A percentile compares a stretch with the other conserved stretches of the same genome.
phyloP scores from a whole-genome alignment of 257 asterid genomes.

The Ligustrum vulgare region DNA sequence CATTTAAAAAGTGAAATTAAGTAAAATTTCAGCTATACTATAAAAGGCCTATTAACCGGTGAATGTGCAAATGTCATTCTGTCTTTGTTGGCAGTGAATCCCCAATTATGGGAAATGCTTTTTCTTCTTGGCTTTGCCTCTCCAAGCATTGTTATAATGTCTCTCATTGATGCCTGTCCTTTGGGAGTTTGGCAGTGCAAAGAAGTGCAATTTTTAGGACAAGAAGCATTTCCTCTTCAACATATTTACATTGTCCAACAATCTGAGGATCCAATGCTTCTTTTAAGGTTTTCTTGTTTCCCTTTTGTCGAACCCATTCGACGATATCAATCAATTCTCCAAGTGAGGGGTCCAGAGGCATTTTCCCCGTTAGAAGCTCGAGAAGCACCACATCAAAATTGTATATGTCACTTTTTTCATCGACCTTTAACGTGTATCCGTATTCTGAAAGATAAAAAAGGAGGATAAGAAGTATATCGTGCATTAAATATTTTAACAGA shows the following conservation, averaged over 20 bases:
- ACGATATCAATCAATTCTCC: constrained; percentile 66
- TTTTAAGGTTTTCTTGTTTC: constrained; percentile 31
- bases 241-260: constrained; percentile 63
- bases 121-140: constrained; percentile 87
- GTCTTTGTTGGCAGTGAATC: constrained; percentile 55
- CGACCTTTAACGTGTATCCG: constrained; percentile 86
- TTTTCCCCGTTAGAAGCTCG: constrained; percentile 72
- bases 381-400: constrained; percentile 84
- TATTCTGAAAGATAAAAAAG: constrained; percentile 45
- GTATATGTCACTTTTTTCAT: constrained; percentile 83
- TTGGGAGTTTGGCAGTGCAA: constrained; percentile 78
- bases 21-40: constrained; percentile 25
- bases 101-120: constrained; percentile 71
- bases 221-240: constrained; percentile 76
- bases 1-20: constrained; percentile 25
- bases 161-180: constrained; percentile 83
- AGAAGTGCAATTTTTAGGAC: constrained; percentile 74
- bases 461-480: neutral
- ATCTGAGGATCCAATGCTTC: constrained; percentile 60
- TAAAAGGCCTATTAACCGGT: constrained; percentile 68
- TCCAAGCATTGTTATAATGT: constrained; percentile 70
- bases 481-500: neutral
- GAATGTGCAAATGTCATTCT: constrained; percentile 69
- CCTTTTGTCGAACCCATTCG: constrained; percentile 62
- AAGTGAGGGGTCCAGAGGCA: constrained; percentile 60